These are phyloP conservation scores for Saccharomycopsis vini DNA, from an alignment of 805 yeast species.

Conservation along the genomic window DNA sequence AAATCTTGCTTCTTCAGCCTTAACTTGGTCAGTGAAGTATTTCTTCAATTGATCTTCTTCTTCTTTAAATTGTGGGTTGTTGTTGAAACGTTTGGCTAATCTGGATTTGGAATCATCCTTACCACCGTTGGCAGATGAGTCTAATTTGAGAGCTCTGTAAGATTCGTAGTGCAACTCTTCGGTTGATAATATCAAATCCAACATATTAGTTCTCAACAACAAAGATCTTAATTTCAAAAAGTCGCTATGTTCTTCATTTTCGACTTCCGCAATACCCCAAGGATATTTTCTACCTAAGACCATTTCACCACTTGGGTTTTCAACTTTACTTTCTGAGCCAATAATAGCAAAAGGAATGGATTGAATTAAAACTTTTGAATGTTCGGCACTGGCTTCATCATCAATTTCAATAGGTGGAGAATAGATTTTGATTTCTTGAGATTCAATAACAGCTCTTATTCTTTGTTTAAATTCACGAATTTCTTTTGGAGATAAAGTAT, in stretches of 20 bases:
- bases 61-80: conserved; percentile 89
- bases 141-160: conserved; percentile 66
- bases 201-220: conserved; percentile 71
- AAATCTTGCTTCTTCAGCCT: conserved; percentile 93
- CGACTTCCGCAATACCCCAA: conserved; percentile 87
- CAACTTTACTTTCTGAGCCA: conserved; percentile 67
- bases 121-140: conserved; percentile 28
- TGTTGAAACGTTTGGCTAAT: conserved; percentile 34
- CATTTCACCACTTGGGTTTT: conserved; percentile 50
- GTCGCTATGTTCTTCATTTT: conserved; percentile 79
- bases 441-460: conserved; percentile 74
- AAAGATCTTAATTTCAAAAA: conserved; percentile 73
- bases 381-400: conserved; percentile 70
- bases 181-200: conserved; percentile 72
- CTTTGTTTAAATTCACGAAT: conserved; percentile 60
- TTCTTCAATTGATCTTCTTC: conserved; percentile 92
- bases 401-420: conserved; percentile 75
- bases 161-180: conserved; percentile 75
- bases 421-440: conserved; percentile 74
- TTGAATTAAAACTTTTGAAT: conserved; percentile 70
- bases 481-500: conserved; percentile 67
- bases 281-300: conserved; percentile 81
- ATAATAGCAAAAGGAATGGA: conserved; percentile 82
- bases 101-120: conserved; percentile 34
- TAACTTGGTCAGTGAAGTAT: conserved; percentile 93